Evolutionary conservation across 2,329 filamentous ascomycete species (phyloP), one percentile per base, ranked within the genome.

Genomic region (Ophiostoma perfectum): DNA sequence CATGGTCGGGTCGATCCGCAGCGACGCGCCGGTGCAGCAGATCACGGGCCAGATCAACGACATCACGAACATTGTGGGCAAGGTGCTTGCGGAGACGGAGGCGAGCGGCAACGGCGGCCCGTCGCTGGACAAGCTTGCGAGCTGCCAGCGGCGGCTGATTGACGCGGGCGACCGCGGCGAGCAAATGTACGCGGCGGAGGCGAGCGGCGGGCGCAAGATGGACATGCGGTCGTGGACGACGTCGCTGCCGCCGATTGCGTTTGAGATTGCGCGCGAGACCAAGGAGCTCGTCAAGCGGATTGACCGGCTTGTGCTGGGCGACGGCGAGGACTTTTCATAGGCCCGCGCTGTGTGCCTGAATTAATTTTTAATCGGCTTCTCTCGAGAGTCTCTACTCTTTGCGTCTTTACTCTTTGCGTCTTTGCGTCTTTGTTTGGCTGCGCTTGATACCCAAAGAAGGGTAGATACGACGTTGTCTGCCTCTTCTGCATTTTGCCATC

Each of bases 231-330:
- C 83, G 74, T 89, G 89, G 81, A 89, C 85, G 67, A 88, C 90
- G 76, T 88, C 86, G 41, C 80, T 96, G 66, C 91, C 91, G 11
- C 91, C 91, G 2, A 88, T 95, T 73, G 91, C 91, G n/a, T 96
- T 96, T 78, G 90, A 92, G 78, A 90, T 94, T 75, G 92, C 90
- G 6, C 84, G 90, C 70, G 90, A 93, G 78, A 90, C 90, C 66
- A 95, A 94, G 81, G 91, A 91, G 76, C 80, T 92, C 70, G 84
- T 87, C 55, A 73, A 74, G 69, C 71, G 73, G 6, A 71, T 75
- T 45, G 77, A 74, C 67, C 73, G 73, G 68, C 69, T 75, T 36
- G 72, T 73, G 39, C 68, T 72, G 63, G 69, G 72, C 64, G 71
- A 72, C 65, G 70, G 44, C 45, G 73, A 74, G 42, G 73, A 75